Conservation (phyloP, 805 yeast genomes). For the Yarrowia sp. region DNA sequence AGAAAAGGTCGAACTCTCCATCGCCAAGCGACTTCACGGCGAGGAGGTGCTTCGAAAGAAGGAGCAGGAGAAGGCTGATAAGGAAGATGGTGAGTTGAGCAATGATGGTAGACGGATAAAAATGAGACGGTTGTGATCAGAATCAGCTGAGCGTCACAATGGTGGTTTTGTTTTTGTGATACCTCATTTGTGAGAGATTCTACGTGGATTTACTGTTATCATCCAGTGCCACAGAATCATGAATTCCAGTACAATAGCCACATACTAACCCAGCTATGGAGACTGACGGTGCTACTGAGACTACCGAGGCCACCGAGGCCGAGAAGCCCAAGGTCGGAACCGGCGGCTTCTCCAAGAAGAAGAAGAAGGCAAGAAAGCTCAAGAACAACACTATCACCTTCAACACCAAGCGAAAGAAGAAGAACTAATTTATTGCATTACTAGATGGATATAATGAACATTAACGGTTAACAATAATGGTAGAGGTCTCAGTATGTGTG, state of each 20-base stretch:
- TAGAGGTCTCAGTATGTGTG: too few species aligned
- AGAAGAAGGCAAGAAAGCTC: constrained; percentile 37
- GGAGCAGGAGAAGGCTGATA: constrained; percentile 14
- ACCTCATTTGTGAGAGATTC: too few species aligned
- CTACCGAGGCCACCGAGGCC: constrained; percentile 2
- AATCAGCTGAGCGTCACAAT: too few species aligned
- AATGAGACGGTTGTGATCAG: not conserved
- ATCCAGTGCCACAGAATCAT: too few species aligned
- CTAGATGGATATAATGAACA: constrained; percentile 31
- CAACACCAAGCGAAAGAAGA: constrained; percentile 30
- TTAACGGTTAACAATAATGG: constrained; percentile 3
- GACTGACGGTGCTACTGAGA: constrained; percentile 17
- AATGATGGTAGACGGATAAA: too few species aligned
- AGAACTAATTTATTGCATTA: constrained; percentile 36
- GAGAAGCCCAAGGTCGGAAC: constrained; percentile 18
- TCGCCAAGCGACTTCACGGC: constrained; percentile 38
- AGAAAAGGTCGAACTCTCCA: constrained; percentile 31
- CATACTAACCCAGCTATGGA: constrained; percentile 28
- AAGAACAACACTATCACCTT: constrained; percentile 9
- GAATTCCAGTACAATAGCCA: too few species aligned
- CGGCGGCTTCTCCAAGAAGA: constrained; percentile 34
- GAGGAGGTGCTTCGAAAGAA: constrained; percentile 15
- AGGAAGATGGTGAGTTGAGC: constrained; percentile 29
- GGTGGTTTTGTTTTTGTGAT: too few species aligned
- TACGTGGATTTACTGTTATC: too few species aligned